Evolutionary conservation across 2,329 filamentous ascomycete genomes (phyloP).

Genomic region (Fonsecaea nubica): DNA sequence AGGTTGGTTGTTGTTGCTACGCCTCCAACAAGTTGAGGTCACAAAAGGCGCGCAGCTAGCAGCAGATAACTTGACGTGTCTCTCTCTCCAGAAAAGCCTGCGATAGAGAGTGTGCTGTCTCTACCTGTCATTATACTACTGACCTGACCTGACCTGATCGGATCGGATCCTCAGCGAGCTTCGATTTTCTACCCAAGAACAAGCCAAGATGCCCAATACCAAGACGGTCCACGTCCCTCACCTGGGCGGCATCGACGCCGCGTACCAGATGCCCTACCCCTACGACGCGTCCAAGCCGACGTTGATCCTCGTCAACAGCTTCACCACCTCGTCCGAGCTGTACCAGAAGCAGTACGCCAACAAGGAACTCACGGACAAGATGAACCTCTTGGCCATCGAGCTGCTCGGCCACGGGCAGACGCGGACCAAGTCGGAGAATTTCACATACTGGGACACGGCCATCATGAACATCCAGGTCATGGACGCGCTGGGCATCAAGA

Average conservation of each 20-base stretch:
- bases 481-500: slow-evolving; percentile 39
- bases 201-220: slow-evolving; percentile 29
- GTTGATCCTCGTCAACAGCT: slow-evolving; percentile 59
- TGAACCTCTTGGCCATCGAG: slow-evolving; percentile 63
- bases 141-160: background rate
- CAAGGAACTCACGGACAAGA: slow-evolving; percentile 44
- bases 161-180: too few relatives aligned
- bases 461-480: slow-evolving; percentile 52
- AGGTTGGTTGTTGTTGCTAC: background rate
- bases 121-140: background rate
- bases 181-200: background rate
- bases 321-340: slow-evolving; percentile 58
- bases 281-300: slow-evolving; percentile 61
- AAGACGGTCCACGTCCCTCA: slow-evolving; percentile 55
- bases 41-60: background rate
- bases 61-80: background rate
- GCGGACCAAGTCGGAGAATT: slow-evolving; percentile 50
- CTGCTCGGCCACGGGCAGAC: slow-evolving; percentile 61
- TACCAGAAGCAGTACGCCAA: slow-evolving; percentile 52
- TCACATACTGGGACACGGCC: slow-evolving; percentile 63
- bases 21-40: background rate
- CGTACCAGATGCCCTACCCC: slow-evolving; percentile 53
- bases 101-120: background rate
- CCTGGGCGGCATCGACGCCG: slow-evolving; percentile 57
- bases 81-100: background rate